These are phyloP conservation scores for Saksenaea vasiformis DNA, from an alignment of 371 early-diverging fungal genomes.

Conservation along the genomic window DNA sequence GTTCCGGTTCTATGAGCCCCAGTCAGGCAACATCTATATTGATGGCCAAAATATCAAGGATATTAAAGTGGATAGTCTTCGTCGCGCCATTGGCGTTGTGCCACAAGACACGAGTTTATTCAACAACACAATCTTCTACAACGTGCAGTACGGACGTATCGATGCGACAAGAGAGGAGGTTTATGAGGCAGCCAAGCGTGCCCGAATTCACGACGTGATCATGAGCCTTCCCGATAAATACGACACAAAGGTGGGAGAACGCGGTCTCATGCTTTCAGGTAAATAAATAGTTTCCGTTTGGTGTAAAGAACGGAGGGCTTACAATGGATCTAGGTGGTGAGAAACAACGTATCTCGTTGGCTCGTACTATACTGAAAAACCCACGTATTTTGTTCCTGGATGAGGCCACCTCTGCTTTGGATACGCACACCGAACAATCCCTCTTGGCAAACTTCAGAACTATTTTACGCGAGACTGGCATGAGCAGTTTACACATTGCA, in stretches of 20 bases:
- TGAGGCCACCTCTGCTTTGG: conserved; percentile 94
- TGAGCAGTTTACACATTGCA: conserved; percentile 81
- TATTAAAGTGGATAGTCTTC: conserved; percentile 71
- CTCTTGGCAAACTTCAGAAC: conserved; percentile 77
- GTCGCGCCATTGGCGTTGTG: conserved; percentile 80
- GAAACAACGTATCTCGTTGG: conserved; percentile 80
- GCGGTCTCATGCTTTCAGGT: conserved; percentile 88
- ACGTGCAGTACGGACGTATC: conserved; percentile 75
- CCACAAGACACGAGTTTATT: conserved; percentile 89
- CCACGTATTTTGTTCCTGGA: conserved; percentile 86
- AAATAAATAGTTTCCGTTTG: conserved; percentile 39
- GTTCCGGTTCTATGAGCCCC: conserved; percentile 88
- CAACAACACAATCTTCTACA: conserved; percentile 81
- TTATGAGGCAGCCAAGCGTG: conserved; percentile 76
- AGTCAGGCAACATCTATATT: conserved; percentile 70
- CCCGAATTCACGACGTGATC: conserved; percentile 77
- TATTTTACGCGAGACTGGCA: conserved; percentile 59
- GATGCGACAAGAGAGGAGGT: conserved; percentile 67
- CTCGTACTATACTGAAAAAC: conserved; percentile 73
- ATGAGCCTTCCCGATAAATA: conserved; percentile 74
- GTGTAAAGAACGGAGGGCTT: conserved; percentile 72
- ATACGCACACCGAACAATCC: conserved; percentile 85
- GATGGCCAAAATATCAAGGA: conserved; percentile 78
- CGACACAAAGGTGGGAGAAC: conserved; percentile 91
- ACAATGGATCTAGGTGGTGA: conserved; percentile 81